Base-by-base conservation (phyloP, 1,284 basidiomycete genomes). In the Ganoderma lingzhi region DNA sequence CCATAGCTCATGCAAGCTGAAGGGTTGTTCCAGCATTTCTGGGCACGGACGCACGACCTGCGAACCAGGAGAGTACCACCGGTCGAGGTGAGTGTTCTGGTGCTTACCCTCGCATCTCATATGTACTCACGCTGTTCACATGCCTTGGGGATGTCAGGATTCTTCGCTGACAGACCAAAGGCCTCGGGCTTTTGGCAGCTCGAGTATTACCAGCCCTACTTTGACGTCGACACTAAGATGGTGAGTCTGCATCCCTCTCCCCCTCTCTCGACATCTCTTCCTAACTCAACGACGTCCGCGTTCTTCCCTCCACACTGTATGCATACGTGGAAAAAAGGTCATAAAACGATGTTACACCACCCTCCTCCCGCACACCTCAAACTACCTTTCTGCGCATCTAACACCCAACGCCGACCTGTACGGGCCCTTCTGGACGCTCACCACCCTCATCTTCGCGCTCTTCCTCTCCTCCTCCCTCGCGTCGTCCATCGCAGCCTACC, bases 361-460 rank as follows among this genome's bases (percentile, higher is more conserved):
- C 0, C 82, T 94, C 67, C 85, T 92, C 28, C 93, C 93, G 8
- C 84, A 83, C 61, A 86, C 85, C 23, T 80, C 84, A 6, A 68
- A 72, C 59, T 94, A 89, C 79, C 84, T 88, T 63, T 84, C 89
- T 15, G 84, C 82, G 30, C 86, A 90, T 72, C 86, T 93, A 63
- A 88, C 88, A 58, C 90, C 93, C 28, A 83, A 87, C 28, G 83
- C 85, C 14, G 93, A 95, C 76, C 87, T 95, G 56, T 95, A 95
- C 73, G 96, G 96, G 1, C 96, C 96, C 0, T 98, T 98, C 84
- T 98, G 96, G 96, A 94, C 96, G 0, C 87, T 97, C 62, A 96
- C 96, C 0, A 97, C 96, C 1, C 88, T 98, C 72, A 93, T 97
- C 63, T 95, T 98, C 77, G 86, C 91, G 1, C 89, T 98, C 66